Conservation (phyloP, 2,329 filamentous ascomycete species). For the Arthrobotrys megalospora region DNA sequence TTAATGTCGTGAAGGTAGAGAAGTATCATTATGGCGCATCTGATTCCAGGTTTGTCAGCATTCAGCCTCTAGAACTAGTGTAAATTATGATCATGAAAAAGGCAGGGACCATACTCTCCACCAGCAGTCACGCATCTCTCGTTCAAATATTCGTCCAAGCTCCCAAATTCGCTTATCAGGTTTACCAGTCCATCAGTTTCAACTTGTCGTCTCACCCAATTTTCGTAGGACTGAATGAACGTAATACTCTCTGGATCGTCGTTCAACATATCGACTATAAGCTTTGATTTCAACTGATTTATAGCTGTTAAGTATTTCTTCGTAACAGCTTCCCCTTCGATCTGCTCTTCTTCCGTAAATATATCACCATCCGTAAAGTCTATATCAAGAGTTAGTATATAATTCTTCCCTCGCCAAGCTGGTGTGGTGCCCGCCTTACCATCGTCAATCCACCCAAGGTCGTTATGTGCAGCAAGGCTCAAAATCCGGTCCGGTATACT, state of each 20-base stretch:
- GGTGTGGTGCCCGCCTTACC: too few relatives aligned
- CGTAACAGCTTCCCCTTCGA: background rate
- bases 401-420: too few relatives aligned
- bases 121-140: background rate
- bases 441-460: too few relatives aligned
- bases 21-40: background rate
- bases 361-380: too few relatives aligned
- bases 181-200: background rate
- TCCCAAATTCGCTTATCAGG: background rate
- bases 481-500: too few relatives aligned
- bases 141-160: constrained; percentile 17
- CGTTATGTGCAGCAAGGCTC: too few relatives aligned
- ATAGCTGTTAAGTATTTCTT: constrained; percentile 9
- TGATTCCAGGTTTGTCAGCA: background rate
- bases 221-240: constrained; percentile 10
- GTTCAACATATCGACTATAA: constrained; percentile 1
- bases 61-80: background rate
- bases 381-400: too few relatives aligned
- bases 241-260: background rate
- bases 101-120: background rate
- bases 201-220: background rate
- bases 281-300: constrained; percentile 15
- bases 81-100: background rate
- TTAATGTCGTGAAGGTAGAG: constrained; percentile 8
- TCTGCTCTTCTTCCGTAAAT: too few relatives aligned